These are phyloP conservation scores for Sesbania bispinosa DNA, from an alignment of 306 rosid genomes.

Conservation along the genomic window DNA sequence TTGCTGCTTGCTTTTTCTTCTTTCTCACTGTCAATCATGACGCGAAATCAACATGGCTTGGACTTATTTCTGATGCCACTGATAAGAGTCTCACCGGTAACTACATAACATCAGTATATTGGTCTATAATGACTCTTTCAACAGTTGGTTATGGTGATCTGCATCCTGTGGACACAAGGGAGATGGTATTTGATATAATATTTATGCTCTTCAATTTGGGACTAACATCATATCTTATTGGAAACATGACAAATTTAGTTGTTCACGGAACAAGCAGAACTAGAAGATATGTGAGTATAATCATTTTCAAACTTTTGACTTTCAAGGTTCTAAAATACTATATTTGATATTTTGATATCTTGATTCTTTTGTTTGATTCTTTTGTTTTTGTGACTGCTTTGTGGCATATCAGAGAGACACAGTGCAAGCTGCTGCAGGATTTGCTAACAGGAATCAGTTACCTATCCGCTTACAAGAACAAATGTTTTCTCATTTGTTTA, in stretches of 20 bases:
- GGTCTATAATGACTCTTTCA: slow-evolving; percentile 73
- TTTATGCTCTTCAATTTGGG: slow-evolving; percentile 60
- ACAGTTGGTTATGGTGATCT: slow-evolving; percentile 79
- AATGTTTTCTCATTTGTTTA: slow-evolving; percentile 72
- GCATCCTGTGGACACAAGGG: slow-evolving; percentile 61
- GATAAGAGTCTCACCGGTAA: neutral
- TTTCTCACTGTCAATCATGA: slow-evolving; percentile 37
- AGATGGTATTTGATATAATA: slow-evolving; percentile 48
- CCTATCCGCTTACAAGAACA: slow-evolving; percentile 72
- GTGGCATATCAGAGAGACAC: slow-evolving; percentile 62
- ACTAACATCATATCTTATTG: slow-evolving; percentile 60
- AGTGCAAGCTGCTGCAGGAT: slow-evolving; percentile 58
- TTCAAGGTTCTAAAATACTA: neutral
- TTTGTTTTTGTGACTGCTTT: slow-evolving; percentile 3
- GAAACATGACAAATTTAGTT: slow-evolving; percentile 86
- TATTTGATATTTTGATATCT: neutral
- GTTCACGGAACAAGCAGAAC: slow-evolving; percentile 74
- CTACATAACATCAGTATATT: slow-evolving; percentile 60
- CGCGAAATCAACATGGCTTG: slow-evolving; percentile 48
- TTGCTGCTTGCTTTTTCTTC: slow-evolving; percentile 59
- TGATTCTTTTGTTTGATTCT: no score
- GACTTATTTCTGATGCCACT: neutral
- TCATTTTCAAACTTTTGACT: neutral
- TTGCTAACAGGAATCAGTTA: slow-evolving; percentile 59
- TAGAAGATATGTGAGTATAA: slow-evolving; percentile 59